phyloP scores from a whole-genome alignment of 768 basidiomycete genomes.

The Cystobasidium ongulense region DNA sequence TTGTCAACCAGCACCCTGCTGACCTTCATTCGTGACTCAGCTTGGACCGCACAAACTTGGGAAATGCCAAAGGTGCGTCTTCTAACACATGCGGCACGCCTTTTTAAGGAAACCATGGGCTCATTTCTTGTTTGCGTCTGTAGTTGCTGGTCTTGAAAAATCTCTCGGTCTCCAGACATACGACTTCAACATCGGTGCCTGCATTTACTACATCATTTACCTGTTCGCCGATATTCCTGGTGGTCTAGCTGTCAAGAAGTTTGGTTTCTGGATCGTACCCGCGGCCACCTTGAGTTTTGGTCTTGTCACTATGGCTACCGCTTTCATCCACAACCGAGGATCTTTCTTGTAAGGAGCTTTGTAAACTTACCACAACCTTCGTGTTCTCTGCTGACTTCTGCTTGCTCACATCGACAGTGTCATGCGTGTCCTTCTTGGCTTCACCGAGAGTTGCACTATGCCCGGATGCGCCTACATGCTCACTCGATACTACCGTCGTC shows the following conservation, averaged over 20 bases:
- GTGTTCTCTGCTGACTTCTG: background rate
- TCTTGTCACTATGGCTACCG: conserved; percentile 17
- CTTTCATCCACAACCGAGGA: conserved; percentile 28
- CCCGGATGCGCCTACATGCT: conserved; percentile 29
- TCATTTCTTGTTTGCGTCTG: background rate
- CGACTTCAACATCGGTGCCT: conserved; percentile 31
- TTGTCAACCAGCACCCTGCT: too few relatives aligned
- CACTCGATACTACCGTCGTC: conserved; percentile 25
- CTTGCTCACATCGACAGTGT: background rate
- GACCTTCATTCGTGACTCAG: background rate
- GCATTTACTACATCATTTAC: conserved; percentile 28
- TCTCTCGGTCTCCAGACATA: conserved; percentile 28
- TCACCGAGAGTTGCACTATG: conserved; percentile 25
- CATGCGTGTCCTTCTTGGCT: conserved; percentile 26
- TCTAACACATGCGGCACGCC: too few relatives aligned
- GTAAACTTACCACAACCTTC: background rate
- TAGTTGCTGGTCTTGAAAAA: conserved; percentile 25
- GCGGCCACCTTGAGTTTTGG: conserved; percentile 23
- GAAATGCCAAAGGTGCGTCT: conserved; percentile 25
- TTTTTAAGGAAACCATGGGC: background rate
- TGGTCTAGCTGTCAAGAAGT: conserved; percentile 19
- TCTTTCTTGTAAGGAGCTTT: conserved; percentile 4
- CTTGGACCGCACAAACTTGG: conserved; percentile 21
- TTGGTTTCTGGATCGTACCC: conserved; percentile 28
- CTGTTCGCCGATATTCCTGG: conserved; percentile 23